Evolutionary conservation across 495 filamentous ascomycete genomes (phyloP), one percentile per base, ranked within the genome.

Genomic region (Neurospora pannonica): DNA sequence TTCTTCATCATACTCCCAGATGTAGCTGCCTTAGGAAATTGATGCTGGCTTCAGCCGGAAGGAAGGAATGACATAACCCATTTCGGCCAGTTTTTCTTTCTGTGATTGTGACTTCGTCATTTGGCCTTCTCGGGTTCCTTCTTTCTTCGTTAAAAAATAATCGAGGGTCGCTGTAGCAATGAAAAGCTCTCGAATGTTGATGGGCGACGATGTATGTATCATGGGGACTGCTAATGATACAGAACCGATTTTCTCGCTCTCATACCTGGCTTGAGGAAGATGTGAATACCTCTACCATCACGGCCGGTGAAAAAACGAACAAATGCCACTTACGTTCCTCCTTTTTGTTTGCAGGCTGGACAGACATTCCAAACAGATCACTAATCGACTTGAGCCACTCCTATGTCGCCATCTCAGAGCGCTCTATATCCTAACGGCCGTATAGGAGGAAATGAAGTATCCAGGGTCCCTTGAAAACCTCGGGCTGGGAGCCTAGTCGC

Each of bases 261-360:
- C 8, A 48, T 0, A 4, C 6, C 0, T n/a, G 8, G 3, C 8
- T 4, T n/a, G 8, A 8, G 1, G 3, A 21, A 0, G n/a, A 21
- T 46, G 0, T n/a, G 43, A 48, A 1, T 9, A 11, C n/a, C n/a
- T n/a, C n/a, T n/a, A n/a, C n/a, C 46, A 24, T 2, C 21, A 54
- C n/a, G 10, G n/a, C 46, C 21, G 2, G 48, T 9, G 2, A 5
- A 62, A 62, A 62, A 31, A 60, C 48, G 48, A 17, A 17, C 0
- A 8, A 31, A 31, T 62, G 13, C 54, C 5, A 28, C 11, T 13
- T 2, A 11, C 1, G n/a, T 48, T 10, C 3, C n/a, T 24, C 5
- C 0, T 3, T 3, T 28, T 7, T 31, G 11, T 60, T 17, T 31
- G 24, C 48, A 31, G 11, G 8, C 0, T 2, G 2, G 24, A 13